Conservation (phyloP, 2,329 filamentous ascomycete species). For the Aspergillus sp. region DNA sequence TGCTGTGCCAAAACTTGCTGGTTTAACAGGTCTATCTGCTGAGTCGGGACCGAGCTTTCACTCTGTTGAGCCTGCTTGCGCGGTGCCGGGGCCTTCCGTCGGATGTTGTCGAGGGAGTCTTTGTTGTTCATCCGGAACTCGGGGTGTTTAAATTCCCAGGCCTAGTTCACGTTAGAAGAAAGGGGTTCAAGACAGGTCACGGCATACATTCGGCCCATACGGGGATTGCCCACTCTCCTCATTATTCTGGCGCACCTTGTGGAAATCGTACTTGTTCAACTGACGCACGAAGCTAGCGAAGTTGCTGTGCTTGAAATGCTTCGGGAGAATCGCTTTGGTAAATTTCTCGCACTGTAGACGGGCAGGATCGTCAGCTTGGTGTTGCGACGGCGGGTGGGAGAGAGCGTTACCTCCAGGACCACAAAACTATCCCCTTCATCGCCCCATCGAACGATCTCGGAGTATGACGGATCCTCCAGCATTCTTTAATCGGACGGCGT, state of each 20-base stretch:
- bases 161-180: constrained; percentile 40
- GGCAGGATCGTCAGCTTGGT: constrained; percentile 9
- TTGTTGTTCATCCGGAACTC: constrained; percentile 95
- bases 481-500: constrained; percentile 51
- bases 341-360: constrained; percentile 84
- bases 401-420: constrained; percentile 69
- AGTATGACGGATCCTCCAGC: constrained; percentile 89
- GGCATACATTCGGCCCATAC: constrained; percentile 64
- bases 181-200: not conserved
- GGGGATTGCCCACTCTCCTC: constrained; percentile 74
- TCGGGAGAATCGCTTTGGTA: constrained; percentile 90
- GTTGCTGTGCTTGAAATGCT: constrained; percentile 98
- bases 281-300: constrained; percentile 95
- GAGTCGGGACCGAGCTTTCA: constrained; percentile 68
- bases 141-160: constrained; percentile 95
- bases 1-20: constrained; percentile 83
- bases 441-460: constrained; percentile 89
- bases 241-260: constrained; percentile 89
- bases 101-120: constrained; percentile 91
- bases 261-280: constrained; percentile 95
- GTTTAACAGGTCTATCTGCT: constrained; percentile 82
- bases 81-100: constrained; percentile 85
- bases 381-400: constrained; percentile 6
- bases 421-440: constrained; percentile 94
- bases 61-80: constrained; percentile 60